Base-by-base conservation (phyloP, 768 basidiomycete species). In the Gyrodon lividus region DNA sequence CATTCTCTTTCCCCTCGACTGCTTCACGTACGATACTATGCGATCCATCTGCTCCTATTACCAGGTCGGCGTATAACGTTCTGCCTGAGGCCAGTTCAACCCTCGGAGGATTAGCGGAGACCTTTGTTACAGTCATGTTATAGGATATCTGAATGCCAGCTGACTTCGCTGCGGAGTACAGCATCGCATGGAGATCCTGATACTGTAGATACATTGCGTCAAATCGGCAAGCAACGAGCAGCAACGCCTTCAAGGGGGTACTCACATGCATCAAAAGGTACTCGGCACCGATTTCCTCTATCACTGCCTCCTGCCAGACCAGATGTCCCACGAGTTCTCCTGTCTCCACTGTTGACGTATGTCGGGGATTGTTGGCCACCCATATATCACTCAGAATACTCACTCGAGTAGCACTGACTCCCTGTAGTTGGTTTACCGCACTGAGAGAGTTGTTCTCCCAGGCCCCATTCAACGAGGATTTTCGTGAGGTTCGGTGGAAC, bases 21-120 rank as follows among this genome's bases (percentile, higher is more conserved):
- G 76, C 57, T 10, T 68, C 50, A 13, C 61, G 59, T 17, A 73
- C 66, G n/a, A 76, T 22, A 19, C 80, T 79, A 31, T 68, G 59
- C 38, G 72, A 68, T 6, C 84, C 83, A 64, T 85, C 83, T 13
- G 82, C 83, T 20, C 79, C 82, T 13, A 84, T 72, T 30, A 84
- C 66, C 35, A 83, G 51, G 62, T 84, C 82, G 8, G 76, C 76
- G 24, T 56, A 51, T 9, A 82, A 43, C 5, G 61, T 63, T 50
- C 74, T 72, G n/a, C 80, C 81, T 31, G 62, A 69, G 14, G 71
- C 72, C 7, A 74, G 55, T 1, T 64, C 64, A 2, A 77, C 69
- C 30, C 63, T 60, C 3, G 60, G 56, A 13, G 60, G 59, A 33
- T 71, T 51, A 13, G 64, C 60, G 17, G 56, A 56, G n/a, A 74